phyloP scores from a whole-genome alignment of 495 filamentous ascomycete genomes.

The Hyaloscypha variabilis region DNA sequence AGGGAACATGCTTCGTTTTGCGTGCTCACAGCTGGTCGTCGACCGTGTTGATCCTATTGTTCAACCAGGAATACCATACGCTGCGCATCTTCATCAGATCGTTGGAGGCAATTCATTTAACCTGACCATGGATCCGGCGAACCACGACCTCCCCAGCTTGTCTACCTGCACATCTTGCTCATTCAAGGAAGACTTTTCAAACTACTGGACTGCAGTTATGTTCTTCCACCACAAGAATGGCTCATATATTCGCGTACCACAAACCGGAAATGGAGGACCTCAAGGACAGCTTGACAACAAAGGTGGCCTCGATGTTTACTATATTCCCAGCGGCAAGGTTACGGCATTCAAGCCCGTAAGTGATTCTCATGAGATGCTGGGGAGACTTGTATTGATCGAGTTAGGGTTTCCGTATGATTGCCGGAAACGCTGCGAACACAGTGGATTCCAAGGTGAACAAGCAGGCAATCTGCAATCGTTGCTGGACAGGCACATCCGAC shows the following conservation, averaged over 20 bases:
- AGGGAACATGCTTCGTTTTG: slow-evolving; percentile 57
- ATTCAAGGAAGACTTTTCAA: slow-evolving; percentile 44
- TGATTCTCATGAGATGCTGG: slow-evolving; percentile 35
- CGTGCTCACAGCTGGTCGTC: slow-evolving; percentile 59
- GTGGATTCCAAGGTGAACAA: slow-evolving; percentile 47
- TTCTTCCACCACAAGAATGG: slow-evolving; percentile 74
- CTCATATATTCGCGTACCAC: slow-evolving; percentile 66
- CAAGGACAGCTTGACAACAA: slow-evolving; percentile 71
- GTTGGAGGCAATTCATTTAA: slow-evolving; percentile 68
- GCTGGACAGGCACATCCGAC: slow-evolving; percentile 51
- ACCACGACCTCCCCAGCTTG: slow-evolving; percentile 49
- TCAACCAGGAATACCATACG: slow-evolving; percentile 52
- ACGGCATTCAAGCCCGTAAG: slow-evolving; percentile 59
- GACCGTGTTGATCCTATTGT: slow-evolving; percentile 55
- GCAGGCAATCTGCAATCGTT: slow-evolving; percentile 57
- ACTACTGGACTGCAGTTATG: slow-evolving; percentile 68
- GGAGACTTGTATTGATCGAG: slow-evolving; percentile 46
- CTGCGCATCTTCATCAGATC: slow-evolving; percentile 55
- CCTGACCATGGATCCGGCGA: slow-evolving; percentile 63
- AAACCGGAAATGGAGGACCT: slow-evolving; percentile 60
- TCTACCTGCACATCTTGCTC: slow-evolving; percentile 74
- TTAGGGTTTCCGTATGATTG: too few species aligned
- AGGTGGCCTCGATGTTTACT: slow-evolving; percentile 50
- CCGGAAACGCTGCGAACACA: slow-evolving; percentile 54
- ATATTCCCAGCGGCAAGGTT: slow-evolving; percentile 47